Percentiles rank a stretch among this genome's conserved stretches.
phyloP scores from a whole-genome alignment of 192 early-diverging fungal species.

The Coemansia aciculifera region DNA sequence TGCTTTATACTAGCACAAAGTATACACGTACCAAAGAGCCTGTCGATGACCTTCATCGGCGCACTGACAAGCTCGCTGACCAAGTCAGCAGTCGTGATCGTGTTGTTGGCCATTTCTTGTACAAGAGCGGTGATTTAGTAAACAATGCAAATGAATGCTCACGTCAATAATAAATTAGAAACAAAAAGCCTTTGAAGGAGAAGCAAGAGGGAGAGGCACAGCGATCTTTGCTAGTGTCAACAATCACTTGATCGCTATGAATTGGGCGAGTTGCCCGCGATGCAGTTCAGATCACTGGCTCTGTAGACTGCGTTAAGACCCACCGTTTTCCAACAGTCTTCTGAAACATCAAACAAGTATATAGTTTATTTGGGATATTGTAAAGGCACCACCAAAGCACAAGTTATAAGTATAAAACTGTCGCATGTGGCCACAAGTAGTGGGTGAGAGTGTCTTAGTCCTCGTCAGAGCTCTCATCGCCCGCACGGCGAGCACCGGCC shows the following conservation, averaged over 20 bases:
- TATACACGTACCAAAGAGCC: conserved; percentile 36
- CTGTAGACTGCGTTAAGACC: not conserved
- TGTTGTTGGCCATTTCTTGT: conserved; percentile 13
- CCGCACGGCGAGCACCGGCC: conserved; percentile 36
- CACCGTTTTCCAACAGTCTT: not conserved
- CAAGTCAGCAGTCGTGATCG: conserved; percentile 13
- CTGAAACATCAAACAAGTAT: not conserved
- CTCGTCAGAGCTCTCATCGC: conserved; percentile 57
- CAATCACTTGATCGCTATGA: not conserved
- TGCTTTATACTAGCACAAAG: not conserved
- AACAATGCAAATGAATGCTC: not conserved
- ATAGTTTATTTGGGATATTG: not conserved
- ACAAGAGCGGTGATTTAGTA: not conserved
- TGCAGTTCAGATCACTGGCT: not conserved
- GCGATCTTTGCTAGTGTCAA: not conserved
- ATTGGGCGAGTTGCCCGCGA: not conserved
- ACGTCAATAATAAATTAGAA: not conserved
- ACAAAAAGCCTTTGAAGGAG: not conserved
- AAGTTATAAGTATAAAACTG: not conserved
- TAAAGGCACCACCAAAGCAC: not conserved
- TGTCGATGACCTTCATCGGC: conserved; percentile 34
- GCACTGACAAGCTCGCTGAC: conserved; percentile 31
- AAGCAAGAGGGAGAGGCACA: not conserved
- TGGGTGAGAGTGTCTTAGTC: conserved; percentile 27
- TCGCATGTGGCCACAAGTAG: not conserved